Evolutionary conservation across 2,329 filamentous ascomycete genomes (phyloP), one percentile per base, ranked within the genome.

Genomic region (Alternaria dauci): DNA sequence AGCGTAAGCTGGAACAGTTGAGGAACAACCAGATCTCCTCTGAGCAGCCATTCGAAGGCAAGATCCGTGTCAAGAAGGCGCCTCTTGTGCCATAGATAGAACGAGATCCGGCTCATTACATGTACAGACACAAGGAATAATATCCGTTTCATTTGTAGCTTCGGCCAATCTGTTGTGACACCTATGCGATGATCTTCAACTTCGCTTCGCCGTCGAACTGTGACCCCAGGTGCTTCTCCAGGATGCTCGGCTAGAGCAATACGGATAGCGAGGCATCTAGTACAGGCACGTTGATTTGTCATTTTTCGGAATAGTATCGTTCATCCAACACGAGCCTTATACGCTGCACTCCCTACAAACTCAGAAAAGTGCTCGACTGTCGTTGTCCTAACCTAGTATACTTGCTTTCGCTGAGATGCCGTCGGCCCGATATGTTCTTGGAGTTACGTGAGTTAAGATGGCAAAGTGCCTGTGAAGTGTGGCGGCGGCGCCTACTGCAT

Each of bases 1-100:
- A 84, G 74, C 81, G 81, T 72, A 88, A 87, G 76, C 76, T 85
- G 59, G 76, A 79, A 72, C 78, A 79, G 12, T 60, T 77, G 23
- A 66, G 72, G 59, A 72, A 74, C 54, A 67, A 71, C 52, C 59
- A 71, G 20, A 71, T 76, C 67, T 75, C 73, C 66, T 61, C 68
- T n/a, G 75, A 77, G 67, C 71, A 75, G 68, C 75, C 75, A 9
- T 67, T 72, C 25, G 62, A 65, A 23, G 59, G 58, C 62, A 71
- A 65, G 65, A 63, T 54, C 8, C 58, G 67, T 47, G 58, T 70
- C 26, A 65, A 65, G 59, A 71, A 71, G 62, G 65, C 66, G 32
- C 59, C 63, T 14, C 64, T 69, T 53, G 60, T 63, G 54, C 63
- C 51, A 26, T 72, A 63, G 54, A 56, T 26, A 4, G 11, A 25